Conservation (phyloP, 495 filamentous ascomycete species). For the Aspergillus baeticus region DNA sequence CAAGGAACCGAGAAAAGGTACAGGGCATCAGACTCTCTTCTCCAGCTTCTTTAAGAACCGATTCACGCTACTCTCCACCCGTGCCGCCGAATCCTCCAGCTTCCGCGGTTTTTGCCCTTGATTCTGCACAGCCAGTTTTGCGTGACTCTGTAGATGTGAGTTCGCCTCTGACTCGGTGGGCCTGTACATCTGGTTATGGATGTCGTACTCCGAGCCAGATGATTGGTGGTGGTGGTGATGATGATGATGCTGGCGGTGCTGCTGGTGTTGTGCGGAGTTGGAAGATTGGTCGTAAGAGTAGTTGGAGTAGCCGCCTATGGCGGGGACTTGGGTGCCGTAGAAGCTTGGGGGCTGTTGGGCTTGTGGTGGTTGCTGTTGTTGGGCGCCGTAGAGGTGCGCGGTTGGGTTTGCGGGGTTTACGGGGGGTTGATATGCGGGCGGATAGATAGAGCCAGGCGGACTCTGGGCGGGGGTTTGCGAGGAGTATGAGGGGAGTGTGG, state of each 20-base stretch:
- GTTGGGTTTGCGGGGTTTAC: slow-evolving; percentile 41
- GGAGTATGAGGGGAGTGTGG: slow-evolving; percentile 33
- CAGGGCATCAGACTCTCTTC: slow-evolving; percentile 64
- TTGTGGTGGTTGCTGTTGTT: slow-evolving; percentile 16
- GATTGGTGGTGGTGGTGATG: slow-evolving; percentile 25
- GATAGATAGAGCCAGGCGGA: background rate
- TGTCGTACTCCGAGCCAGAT: slow-evolving; percentile 52
- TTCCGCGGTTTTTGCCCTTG: slow-evolving; percentile 48
- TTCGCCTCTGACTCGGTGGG: slow-evolving; percentile 65
- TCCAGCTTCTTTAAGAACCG: slow-evolving; percentile 86
- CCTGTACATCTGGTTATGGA: slow-evolving; percentile 76
- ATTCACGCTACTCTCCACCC: slow-evolving; percentile 75
- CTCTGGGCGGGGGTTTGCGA: slow-evolving; percentile 29
- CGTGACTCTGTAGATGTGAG: slow-evolving; percentile 41
- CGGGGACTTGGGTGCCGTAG: slow-evolving; percentile 22
- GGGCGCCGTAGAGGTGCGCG: slow-evolving; percentile 36
- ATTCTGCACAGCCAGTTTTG: slow-evolving; percentile 53
- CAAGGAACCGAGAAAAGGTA: background rate
- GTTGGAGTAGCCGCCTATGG: slow-evolving; percentile 53
- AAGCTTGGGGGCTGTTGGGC: slow-evolving; percentile 12
- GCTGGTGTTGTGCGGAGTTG: slow-evolving; percentile 24
- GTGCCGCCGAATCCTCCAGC: slow-evolving; percentile 66
- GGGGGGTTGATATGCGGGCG: background rate
- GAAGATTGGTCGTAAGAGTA: slow-evolving; percentile 51
- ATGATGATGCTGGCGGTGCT: slow-evolving; percentile 2